Conservation (phyloP, 495 filamentous ascomycete genomes). For the Daldinia childiae region DNA sequence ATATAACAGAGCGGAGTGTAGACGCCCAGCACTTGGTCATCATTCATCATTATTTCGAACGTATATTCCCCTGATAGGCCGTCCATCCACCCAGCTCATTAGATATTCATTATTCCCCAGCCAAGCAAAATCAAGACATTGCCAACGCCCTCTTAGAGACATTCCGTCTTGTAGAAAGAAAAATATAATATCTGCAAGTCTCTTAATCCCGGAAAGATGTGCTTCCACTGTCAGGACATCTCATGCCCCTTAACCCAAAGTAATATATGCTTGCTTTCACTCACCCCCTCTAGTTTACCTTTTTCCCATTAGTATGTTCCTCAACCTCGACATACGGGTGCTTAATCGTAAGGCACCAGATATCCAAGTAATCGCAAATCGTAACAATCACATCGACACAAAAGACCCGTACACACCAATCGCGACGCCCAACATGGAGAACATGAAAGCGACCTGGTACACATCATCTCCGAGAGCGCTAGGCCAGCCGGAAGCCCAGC, state of each 20-base stretch:
- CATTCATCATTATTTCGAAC: slow-evolving; percentile 4
- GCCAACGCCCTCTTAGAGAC: too few species aligned
- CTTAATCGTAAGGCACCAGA: slow-evolving; percentile 98
- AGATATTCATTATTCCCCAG: neutral
- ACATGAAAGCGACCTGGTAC: slow-evolving; percentile 88
- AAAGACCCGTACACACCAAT: slow-evolving; percentile 95
- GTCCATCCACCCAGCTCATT: neutral
- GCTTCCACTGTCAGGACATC: too few species aligned
- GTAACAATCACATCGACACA: slow-evolving; percentile 95
- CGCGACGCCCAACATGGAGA: slow-evolving; percentile 79
- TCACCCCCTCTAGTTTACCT: slow-evolving; percentile 35
- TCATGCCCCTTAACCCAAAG: too few species aligned
- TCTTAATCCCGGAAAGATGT: too few species aligned
- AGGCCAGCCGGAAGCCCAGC: slow-evolving; percentile 73
- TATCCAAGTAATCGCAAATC: slow-evolving; percentile 97
- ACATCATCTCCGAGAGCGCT: slow-evolving; percentile 75
- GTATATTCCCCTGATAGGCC: too few species aligned
- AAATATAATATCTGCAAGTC: too few species aligned
- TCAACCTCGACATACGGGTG: slow-evolving; percentile 64
- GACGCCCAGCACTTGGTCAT: neutral
- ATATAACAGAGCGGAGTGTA: neutral
- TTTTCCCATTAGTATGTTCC: slow-evolving; percentile 49
- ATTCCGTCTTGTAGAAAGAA: too few species aligned
- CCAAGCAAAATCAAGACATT: too few species aligned
- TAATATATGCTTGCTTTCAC: neutral